Conservation (phyloP, 371 early-diverging fungal genomes). For the Lichtheimia ornata region DNA sequence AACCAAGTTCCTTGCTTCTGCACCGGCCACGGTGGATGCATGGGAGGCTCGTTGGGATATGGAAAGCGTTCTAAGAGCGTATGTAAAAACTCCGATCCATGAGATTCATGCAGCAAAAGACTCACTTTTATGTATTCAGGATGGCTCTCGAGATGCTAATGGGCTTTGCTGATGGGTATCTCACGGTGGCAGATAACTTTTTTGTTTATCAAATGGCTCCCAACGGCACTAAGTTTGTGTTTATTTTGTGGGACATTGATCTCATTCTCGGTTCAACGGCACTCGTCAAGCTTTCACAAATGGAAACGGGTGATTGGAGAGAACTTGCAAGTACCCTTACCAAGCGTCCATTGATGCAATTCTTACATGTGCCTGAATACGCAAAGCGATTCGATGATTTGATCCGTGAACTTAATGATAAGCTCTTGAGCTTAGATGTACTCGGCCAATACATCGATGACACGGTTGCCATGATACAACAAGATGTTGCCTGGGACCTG, state of each 20-base stretch:
- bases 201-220: conserved; percentile 23
- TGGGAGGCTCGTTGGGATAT: conserved; percentile 37
- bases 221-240: conserved; percentile 19
- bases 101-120: background rate
- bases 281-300: conserved; percentile 8
- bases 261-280: conserved; percentile 22
- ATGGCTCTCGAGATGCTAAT: conserved; percentile 35
- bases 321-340: conserved; percentile 21
- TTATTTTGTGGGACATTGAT: conserved; percentile 38
- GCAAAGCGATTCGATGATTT: conserved; percentile 28
- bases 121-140: conserved; percentile 12
- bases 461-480: conserved; percentile 23
- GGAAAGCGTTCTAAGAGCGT: conserved; percentile 38
- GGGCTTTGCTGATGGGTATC: conserved; percentile 41
- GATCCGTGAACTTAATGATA: conserved; percentile 8
- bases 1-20: conserved; percentile 29
- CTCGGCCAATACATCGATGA: conserved; percentile 26
- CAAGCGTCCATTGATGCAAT: conserved; percentile 13
- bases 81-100: conserved; percentile 8
- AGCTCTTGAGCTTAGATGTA: conserved; percentile 22
- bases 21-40: conserved; percentile 18
- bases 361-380: conserved; percentile 21
- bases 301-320: conserved; percentile 30
- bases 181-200: conserved; percentile 36
- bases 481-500: conserved; percentile 44